Conservation (phyloP, 2,329 filamentous ascomycete genomes). For the Epichloe gansuensis region DNA sequence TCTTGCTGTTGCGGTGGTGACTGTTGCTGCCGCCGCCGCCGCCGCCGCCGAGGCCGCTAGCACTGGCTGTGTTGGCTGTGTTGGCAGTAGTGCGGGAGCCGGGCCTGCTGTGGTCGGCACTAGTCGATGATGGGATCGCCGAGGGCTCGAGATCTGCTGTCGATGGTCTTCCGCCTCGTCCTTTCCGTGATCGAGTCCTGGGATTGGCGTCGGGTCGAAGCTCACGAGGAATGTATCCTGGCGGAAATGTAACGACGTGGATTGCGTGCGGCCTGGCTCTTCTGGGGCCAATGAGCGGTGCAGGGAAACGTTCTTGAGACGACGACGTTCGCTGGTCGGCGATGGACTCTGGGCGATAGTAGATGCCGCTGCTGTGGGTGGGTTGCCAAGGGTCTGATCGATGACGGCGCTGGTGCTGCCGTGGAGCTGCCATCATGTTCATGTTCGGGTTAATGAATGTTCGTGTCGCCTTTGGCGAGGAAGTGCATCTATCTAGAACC, state of each 20-base stretch:
- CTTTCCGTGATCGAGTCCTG: neutral
- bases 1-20: slow-evolving; percentile 26
- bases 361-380: slow-evolving; percentile 5
- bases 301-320: slow-evolving; percentile 17
- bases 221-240: slow-evolving; percentile 33
- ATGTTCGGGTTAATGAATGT: slow-evolving; percentile 2
- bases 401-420: slow-evolving; percentile 1
- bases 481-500: neutral
- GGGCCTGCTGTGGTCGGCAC: neutral
- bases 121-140: neutral
- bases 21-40: slow-evolving; percentile 26
- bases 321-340: slow-evolving; percentile 2
- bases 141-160: neutral
- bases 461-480: neutral
- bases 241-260: slow-evolving; percentile 29
- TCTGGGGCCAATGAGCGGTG: slow-evolving; percentile 27
- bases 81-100: slow-evolving; percentile 8
- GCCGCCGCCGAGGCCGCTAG: slow-evolving; percentile 29
- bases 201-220: slow-evolving; percentile 17
- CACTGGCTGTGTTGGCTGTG: slow-evolving; percentile 26
- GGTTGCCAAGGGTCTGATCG: slow-evolving; percentile 5
- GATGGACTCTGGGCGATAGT: slow-evolving; percentile 6
- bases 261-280: slow-evolving; percentile 29
- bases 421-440: slow-evolving; percentile 5
- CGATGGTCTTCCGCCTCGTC: slow-evolving; percentile 1